A percentile compares a stretch with the other conserved stretches of the same genome.
phyloP scores from a whole-genome alignment of 331 rosid species.

The Acacia pycnantha region DNA sequence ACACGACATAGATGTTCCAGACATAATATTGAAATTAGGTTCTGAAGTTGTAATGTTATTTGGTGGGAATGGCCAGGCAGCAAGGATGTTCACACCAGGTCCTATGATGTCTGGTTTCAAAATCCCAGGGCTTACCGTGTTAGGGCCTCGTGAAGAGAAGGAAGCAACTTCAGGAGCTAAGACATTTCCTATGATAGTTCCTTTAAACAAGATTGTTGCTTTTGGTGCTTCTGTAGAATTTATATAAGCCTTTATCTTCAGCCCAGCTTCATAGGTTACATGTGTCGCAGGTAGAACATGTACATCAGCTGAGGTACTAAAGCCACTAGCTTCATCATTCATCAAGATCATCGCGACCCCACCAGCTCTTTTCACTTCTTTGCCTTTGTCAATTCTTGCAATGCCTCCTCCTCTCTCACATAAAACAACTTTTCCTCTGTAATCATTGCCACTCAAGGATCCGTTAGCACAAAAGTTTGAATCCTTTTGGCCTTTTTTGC shows the following conservation, averaged over 20 bases:
- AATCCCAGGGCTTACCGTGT: conserved; percentile 67
- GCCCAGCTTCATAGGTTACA: conserved; percentile 61
- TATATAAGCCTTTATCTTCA: conserved; percentile 58
- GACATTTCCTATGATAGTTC: conserved; percentile 55
- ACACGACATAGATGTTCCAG: conserved; percentile 91
- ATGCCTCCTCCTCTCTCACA: conserved; percentile 69
- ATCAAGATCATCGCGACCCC: conserved; percentile 72
- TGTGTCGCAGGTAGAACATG: conserved; percentile 77
- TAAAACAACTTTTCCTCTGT: conserved; percentile 58
- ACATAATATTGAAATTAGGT: conserved; percentile 53
- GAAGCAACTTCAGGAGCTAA: conserved; percentile 58
- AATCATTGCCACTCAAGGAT: conserved; percentile 43
- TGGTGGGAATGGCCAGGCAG: conserved; percentile 74
- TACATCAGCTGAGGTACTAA: conserved; percentile 51
- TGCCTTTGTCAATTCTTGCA: conserved; percentile 59
- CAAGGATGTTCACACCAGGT: conserved; percentile 69
- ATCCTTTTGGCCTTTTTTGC: conserved; percentile 39
- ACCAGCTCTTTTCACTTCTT: conserved; percentile 66
- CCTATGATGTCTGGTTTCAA: conserved; percentile 82
- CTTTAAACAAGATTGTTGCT: conserved; percentile 64
- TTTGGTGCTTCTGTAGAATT: conserved; percentile 58
- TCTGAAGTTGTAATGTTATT: conserved; percentile 40
- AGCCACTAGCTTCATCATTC: conserved; percentile 48
- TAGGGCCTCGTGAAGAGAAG: conserved; percentile 87
- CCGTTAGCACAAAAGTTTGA: conserved; percentile 54